Evolutionary conservation across 352 stramenopile genomes (phyloP).

Genomic region (Saprolegnia diclina): DNA sequence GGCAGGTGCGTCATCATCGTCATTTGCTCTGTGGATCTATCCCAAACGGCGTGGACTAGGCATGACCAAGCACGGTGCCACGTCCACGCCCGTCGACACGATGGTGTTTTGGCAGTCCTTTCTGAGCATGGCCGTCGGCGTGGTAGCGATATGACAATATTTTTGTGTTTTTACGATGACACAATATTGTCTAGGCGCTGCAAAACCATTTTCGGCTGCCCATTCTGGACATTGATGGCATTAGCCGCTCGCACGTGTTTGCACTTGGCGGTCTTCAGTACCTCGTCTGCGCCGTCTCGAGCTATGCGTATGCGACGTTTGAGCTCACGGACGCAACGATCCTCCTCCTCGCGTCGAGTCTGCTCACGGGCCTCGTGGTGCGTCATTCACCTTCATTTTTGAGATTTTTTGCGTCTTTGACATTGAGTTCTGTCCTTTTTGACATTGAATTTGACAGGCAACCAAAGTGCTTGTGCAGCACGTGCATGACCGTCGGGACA

Average conservation of each 20-base stretch:
- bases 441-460: background rate
- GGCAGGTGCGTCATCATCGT: background rate
- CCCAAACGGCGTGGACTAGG: background rate
- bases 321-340: background rate
- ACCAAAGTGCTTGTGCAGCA: background rate
- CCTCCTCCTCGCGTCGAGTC: background rate
- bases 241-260: background rate
- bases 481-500: background rate
- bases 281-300: background rate
- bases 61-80: background rate
- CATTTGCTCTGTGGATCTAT: background rate
- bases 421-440: background rate
- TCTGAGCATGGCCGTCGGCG: background rate
- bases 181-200: background rate
- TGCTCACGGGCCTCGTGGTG: background rate
- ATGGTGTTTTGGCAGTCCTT: background rate
- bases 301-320: background rate
- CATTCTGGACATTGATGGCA: background rate
- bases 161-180: too few relatives aligned
- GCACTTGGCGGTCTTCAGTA: background rate
- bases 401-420: too few relatives aligned
- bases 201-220: background rate
- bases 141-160: background rate
- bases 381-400: background rate
- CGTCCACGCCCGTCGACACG: background rate